Conservation (phyloP, 2,329 filamentous ascomycete genomes). For the Claviceps africana region DNA sequence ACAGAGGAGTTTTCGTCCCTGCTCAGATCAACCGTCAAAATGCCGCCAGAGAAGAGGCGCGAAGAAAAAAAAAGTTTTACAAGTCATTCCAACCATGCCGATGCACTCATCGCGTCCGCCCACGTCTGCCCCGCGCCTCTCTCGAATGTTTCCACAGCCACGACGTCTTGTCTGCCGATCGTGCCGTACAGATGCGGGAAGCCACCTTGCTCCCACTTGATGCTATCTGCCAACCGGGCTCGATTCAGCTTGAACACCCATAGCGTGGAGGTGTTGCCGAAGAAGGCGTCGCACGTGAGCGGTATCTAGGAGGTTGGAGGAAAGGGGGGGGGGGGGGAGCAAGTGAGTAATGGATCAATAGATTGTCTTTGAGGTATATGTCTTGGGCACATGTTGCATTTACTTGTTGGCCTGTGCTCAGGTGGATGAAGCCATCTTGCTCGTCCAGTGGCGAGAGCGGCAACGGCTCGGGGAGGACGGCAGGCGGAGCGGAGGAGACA, state of each 20-base stretch:
- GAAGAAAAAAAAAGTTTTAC: neutral
- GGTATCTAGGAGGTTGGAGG: conserved; percentile 27
- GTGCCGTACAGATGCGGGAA: conserved; percentile 48
- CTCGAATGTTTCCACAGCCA: conserved; percentile 30
- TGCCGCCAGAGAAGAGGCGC: neutral
- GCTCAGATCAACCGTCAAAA: neutral
- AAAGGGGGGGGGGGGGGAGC: too few relatives aligned
- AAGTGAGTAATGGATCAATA: neutral
- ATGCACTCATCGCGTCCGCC: conserved; percentile 27
- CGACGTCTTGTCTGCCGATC: conserved; percentile 38
- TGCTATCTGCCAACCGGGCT: conserved; percentile 24
- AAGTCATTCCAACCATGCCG: conserved; percentile 26
- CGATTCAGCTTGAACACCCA: conserved; percentile 42
- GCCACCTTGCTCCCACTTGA: conserved; percentile 43
- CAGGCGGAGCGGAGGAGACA: conserved; percentile 35
- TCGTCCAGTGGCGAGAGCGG: conserved; percentile 46
- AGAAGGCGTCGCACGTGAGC: conserved; percentile 31
- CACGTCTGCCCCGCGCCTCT: conserved; percentile 31
- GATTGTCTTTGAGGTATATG: neutral
- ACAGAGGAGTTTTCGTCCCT: neutral
- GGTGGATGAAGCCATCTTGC: conserved; percentile 47
- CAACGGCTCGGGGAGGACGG: conserved; percentile 37
- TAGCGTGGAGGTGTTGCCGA: conserved; percentile 23
- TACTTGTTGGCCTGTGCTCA: conserved; percentile 44
- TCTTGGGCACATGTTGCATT: conserved; percentile 2